phyloP scores from a whole-genome alignment of 2,329 filamentous ascomycete species.

The Cyphellophora attinorum region DNA sequence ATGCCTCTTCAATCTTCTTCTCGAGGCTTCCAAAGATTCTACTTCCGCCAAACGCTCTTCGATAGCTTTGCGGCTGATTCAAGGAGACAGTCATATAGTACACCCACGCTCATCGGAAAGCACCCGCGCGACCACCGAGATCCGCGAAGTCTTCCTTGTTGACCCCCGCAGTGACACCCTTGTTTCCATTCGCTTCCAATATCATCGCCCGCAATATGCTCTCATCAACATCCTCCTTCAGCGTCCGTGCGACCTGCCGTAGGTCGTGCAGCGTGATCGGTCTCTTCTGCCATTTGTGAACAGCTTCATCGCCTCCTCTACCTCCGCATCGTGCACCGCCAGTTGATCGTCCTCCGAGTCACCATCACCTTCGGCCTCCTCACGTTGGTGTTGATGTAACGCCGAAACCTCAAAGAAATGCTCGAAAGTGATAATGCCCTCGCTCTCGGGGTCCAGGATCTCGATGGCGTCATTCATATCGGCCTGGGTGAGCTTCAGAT shows the following conservation, averaged over 20 bases:
- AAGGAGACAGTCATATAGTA: conserved; percentile 11
- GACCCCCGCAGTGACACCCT: conserved; percentile 61
- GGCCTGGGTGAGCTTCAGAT: conserved; percentile 47
- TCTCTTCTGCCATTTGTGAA: conserved; percentile 53
- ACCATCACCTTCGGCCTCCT: neutral
- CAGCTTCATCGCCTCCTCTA: conserved; percentile 71
- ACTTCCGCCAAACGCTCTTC: conserved; percentile 12
- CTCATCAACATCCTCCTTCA: conserved; percentile 79
- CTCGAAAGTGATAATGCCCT: conserved; percentile 68
- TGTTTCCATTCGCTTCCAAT: conserved; percentile 79
- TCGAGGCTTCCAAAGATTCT: conserved; percentile 11
- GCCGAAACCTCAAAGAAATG: conserved; percentile 83
- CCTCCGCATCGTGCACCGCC: conserved; percentile 38
- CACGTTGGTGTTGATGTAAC: conserved; percentile 46
- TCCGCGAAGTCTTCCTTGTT: conserved; percentile 71
- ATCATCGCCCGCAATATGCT: conserved; percentile 88
- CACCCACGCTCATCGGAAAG: conserved; percentile 50
- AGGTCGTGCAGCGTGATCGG: conserved; percentile 74
- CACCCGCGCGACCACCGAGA: conserved; percentile 75
- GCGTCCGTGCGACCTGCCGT: conserved; percentile 63
- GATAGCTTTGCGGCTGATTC: conserved; percentile 3
- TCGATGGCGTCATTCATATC: conserved; percentile 70
- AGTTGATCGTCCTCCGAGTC: neutral
- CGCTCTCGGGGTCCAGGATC: conserved; percentile 71
- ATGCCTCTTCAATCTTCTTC: conserved; percentile 11